Evolutionary conservation across 805 yeast genomes (phyloP).

Genomic region (Schwanniomyces yamadae): DNA sequence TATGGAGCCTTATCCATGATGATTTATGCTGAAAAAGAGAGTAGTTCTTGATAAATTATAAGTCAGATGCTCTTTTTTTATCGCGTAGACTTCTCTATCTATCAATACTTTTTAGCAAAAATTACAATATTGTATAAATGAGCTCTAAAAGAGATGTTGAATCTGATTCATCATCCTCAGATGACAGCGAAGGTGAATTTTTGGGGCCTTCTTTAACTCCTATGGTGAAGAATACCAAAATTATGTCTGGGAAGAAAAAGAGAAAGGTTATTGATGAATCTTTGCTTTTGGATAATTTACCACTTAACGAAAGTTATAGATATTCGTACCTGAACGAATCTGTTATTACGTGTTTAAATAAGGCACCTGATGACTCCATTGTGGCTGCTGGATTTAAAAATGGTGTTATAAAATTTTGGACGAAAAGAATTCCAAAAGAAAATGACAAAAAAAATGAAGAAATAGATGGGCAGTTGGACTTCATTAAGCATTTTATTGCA

Average conservation of each 20-base stretch:
- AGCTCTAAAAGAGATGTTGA: slow-evolving; percentile 5
- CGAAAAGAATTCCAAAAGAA: not conserved
- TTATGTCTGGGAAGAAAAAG: not conserved
- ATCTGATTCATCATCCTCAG: slow-evolving; percentile 3
- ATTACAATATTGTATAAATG: not conserved
- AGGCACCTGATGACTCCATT: slow-evolving; percentile 12
- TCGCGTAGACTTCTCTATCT: not conserved
- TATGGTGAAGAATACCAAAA: not conserved
- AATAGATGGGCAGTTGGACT: slow-evolving; percentile 8
- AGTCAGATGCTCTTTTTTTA: not conserved
- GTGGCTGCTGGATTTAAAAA: slow-evolving; percentile 17
- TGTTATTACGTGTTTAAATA: slow-evolving; percentile 11
- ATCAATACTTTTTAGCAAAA: not conserved
- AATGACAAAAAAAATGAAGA: slow-evolving; percentile 7
- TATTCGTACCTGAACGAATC: slow-evolving; percentile 12
- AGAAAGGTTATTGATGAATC: slow-evolving; percentile 4
- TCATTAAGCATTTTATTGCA: slow-evolving; percentile 16
- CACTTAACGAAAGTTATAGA: slow-evolving; percentile 2
- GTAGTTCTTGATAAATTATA: not conserved
- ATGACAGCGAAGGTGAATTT: slow-evolving; percentile 9
- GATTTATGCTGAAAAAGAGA: not conserved
- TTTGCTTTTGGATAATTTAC: slow-evolving; percentile 1
- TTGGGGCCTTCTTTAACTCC: slow-evolving; percentile 8
- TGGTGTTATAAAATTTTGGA: slow-evolving; percentile 24
- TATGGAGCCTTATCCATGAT: slow-evolving; percentile 5